phyloP scores from a whole-genome alignment of 73 alveolate genomes.

The Tetrahymena elliotti region DNA sequence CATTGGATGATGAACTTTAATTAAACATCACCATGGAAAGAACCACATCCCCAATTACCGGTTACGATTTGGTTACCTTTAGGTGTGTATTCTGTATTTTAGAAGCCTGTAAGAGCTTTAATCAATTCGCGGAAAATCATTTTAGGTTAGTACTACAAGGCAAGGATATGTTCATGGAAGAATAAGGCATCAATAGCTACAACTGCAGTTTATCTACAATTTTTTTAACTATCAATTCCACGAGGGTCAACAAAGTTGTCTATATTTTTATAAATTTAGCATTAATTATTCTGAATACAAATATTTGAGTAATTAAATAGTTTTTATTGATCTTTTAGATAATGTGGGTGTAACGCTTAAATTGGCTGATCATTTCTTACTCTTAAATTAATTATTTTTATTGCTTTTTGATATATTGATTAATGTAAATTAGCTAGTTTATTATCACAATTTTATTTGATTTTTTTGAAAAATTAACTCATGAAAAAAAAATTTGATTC shows the following conservation, averaged over 20 bases:
- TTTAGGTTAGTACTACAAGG: background rate
- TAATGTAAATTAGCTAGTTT: too few species aligned
- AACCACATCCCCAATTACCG: constrained; percentile 69
- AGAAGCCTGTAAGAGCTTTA: background rate
- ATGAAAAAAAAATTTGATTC: too few species aligned
- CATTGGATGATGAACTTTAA: constrained; percentile 45
- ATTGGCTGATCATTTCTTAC: too few species aligned
- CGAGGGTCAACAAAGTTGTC: background rate
- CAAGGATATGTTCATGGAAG: constrained; percentile 1
- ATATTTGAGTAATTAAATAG: background rate
- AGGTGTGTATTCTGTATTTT: background rate
- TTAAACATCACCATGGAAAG: constrained; percentile 43
- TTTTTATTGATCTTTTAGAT: too few species aligned
- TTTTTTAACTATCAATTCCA: constrained; percentile 6
- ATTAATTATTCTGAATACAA: constrained; percentile 28
- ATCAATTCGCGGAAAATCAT: background rate
- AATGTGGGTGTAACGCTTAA: too few species aligned
- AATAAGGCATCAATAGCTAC: constrained; percentile 36
- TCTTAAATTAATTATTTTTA: too few species aligned
- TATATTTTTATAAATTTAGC: constrained; percentile 39
- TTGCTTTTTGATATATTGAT: too few species aligned
- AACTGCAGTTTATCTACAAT: constrained; percentile 30
- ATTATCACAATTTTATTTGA: too few species aligned
- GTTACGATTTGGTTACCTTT: constrained; percentile 27
- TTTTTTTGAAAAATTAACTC: too few species aligned